These are phyloP conservation scores for Blastomyces percursus DNA, from an alignment of 2,329 filamentous ascomycete species.

Conservation along the genomic window DNA sequence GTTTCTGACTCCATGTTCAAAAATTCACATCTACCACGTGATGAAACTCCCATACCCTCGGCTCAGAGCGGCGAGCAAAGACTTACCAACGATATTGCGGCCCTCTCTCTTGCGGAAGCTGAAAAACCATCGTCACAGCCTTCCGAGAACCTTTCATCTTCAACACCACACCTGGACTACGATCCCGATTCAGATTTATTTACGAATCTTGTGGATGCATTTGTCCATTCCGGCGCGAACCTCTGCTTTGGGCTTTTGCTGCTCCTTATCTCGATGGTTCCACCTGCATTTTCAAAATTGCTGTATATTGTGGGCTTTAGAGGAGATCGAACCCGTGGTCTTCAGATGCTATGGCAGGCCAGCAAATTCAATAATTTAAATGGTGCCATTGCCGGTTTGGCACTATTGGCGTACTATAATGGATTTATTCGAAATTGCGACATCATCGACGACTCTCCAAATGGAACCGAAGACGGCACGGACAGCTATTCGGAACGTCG, in stretches of 20 bases:
- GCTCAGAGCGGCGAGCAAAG: neutral
- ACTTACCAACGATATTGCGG: neutral
- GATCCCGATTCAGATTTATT: conserved; percentile 54
- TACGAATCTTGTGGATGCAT: conserved; percentile 67
- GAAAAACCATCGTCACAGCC: neutral
- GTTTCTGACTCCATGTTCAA: neutral
- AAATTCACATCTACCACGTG: neutral
- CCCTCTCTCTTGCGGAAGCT: neutral
- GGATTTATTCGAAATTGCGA: conserved; percentile 76
- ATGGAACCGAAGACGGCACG: conserved; percentile 42
- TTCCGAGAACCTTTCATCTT: neutral
- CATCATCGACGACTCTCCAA: conserved; percentile 54
- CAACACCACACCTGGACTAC: conserved; percentile 15
- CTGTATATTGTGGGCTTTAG: conserved; percentile 83
- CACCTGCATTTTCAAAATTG: conserved; percentile 77
- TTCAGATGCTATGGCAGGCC: conserved; percentile 82
- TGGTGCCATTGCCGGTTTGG: conserved; percentile 75
- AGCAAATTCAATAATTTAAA: conserved; percentile 80
- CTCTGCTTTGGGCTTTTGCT: conserved; percentile 83
- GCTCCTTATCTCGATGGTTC: conserved; percentile 82
- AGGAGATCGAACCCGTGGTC: conserved; percentile 71
- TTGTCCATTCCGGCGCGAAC: conserved; percentile 78
- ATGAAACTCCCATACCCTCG: neutral
- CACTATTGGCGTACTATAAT: conserved; percentile 79
- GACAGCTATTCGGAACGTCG: conserved; percentile 62